Base-by-base conservation (phyloP, 495 filamentous ascomycete species). In the Lophiotrema nucula region DNA sequence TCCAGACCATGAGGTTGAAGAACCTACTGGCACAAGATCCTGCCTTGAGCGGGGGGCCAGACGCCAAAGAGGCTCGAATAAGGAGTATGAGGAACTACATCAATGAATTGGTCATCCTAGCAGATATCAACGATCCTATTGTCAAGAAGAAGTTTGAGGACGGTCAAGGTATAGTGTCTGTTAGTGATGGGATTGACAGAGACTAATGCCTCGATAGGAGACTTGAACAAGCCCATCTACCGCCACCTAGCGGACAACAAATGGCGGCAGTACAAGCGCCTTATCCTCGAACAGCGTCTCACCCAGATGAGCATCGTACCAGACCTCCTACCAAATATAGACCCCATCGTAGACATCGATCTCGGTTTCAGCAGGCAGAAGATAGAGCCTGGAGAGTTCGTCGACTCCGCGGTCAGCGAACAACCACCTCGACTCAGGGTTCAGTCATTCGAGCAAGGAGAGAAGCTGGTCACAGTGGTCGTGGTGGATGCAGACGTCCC, bases 181-280 rank as follows among this genome's bases (percentile, higher is more conserved):
- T 15, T 35, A 15, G 31, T 35, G 31, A 15, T 8, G 15, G 8
- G 31, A 8, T 15, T 35, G 31, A 35, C n/a, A 15, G n/a, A 1
- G 22, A 39, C 16, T 59, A n/a, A 52, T 19, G 46, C 15, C 13
- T 23, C 8, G 47, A 35, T 33, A 96, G 90, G 89, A 46, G 90
- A 97, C 69, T 92, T 97, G 92, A 86, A 83, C 74, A 93, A 95
- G 72, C 95, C 93, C 33, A 88, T 99, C 70, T 99, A 99, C 77
- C 89, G 92, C 35, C 85, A 87, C 69, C 83, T 97, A 44, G 88
- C 92, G 49, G 81, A 97, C 69, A 76, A 77, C 51, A 88, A 92
- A 77, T 99, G 95, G 95, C 82, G 87, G 56, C 78, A 84, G 60
- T 88, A 90, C 74, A 83, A 85, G 58, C 83, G 82, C 42, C 80